Evolutionary conservation across 805 yeast genomes (phyloP).

Genomic region (Candida krabiensis): DNA sequence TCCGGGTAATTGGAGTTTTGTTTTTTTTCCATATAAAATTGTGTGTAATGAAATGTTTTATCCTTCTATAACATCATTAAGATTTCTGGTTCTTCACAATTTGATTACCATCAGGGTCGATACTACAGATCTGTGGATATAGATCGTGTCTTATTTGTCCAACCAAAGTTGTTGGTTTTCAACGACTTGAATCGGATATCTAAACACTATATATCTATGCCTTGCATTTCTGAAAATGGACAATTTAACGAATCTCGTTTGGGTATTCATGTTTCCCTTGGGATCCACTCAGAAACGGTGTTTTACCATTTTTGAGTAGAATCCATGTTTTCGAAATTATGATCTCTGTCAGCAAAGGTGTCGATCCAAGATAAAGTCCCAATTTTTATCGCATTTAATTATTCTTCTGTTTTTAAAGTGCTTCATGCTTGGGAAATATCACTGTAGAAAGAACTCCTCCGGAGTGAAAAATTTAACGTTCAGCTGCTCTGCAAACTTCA

Average conservation of each 20-base stretch:
- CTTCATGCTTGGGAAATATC: constrained; percentile 34
- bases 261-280: too few relatives aligned
- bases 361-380: constrained; percentile 23
- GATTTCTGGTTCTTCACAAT: not conserved
- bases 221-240: too few relatives aligned
- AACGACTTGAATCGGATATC: too few relatives aligned
- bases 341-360: too few relatives aligned
- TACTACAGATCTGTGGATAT: constrained; percentile 3
- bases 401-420: constrained; percentile 16
- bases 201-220: too few relatives aligned
- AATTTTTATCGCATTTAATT: constrained; percentile 30
- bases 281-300: too few relatives aligned
- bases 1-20: too few relatives aligned
- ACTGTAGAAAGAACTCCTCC: constrained; percentile 41
- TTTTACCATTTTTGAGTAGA: too few relatives aligned
- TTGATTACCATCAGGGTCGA: not conserved
- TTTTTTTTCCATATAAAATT: too few relatives aligned
- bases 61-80: not conserved
- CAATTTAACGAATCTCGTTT: too few relatives aligned
- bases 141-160: constrained; percentile 1
- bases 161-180: not conserved
- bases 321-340: too few relatives aligned
- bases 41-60: too few relatives aligned
- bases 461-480: constrained; percentile 65
- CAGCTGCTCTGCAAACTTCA: constrained; percentile 59